A percentile compares a stretch with the other conserved stretches of the same genome.
phyloP scores from a whole-genome alignment of 192 early-diverging fungal species.

The Backusella westeae region DNA sequence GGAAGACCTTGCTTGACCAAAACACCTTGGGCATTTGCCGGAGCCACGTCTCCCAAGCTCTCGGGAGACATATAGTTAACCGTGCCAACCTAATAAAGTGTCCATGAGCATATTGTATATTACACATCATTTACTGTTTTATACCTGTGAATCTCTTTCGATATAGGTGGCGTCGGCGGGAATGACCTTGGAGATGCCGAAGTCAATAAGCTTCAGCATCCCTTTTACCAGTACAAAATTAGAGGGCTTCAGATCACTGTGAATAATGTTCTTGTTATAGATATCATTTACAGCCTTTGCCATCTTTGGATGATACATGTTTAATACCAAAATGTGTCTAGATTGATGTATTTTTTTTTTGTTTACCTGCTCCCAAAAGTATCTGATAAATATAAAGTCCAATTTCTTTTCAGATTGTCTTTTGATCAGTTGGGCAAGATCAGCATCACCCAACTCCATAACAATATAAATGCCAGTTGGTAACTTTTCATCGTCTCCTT shows the following conservation, averaged over 20 bases:
- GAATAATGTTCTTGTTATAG: constrained; percentile 87
- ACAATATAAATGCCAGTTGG: constrained; percentile 33
- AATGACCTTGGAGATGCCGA: constrained; percentile 94
- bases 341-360: constrained; percentile 1
- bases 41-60: constrained; percentile 30
- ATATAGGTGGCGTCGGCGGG: constrained; percentile 94
- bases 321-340: background rate
- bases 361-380: too few relatives aligned
- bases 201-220: constrained; percentile 90
- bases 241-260: constrained; percentile 93
- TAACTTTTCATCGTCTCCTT: too few relatives aligned
- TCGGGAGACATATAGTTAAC: constrained; percentile 97
- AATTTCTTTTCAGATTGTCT: constrained; percentile 48
- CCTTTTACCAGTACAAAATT: constrained; percentile 93
- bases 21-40: background rate
- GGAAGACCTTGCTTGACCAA: constrained; percentile 23
- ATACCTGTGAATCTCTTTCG: constrained; percentile 73
- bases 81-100: constrained; percentile 59
- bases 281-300: constrained; percentile 83
- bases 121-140: too few relatives aligned
- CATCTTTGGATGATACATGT: constrained; percentile 59
- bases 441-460: constrained; percentile 90
- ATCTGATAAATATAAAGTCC: too few relatives aligned
- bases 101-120: too few relatives aligned
- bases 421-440: constrained; percentile 67